Evolutionary conservation across 805 yeast species (phyloP), one percentile per base, ranked within the genome.

Genomic region (Wickerhamomyces xylosicus): DNA sequence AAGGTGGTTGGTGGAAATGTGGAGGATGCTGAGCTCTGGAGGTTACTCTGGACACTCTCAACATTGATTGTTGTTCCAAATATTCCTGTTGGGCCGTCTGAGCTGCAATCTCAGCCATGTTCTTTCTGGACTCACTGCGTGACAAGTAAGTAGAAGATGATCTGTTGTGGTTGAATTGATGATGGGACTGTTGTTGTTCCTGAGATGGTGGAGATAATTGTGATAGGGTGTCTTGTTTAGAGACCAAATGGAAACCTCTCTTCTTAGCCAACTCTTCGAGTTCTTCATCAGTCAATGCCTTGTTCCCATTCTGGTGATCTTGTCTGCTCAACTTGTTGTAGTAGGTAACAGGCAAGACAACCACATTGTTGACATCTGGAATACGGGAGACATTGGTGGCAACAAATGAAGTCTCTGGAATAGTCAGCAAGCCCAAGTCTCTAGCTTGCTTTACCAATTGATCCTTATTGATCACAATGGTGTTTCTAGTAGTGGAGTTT

Each of bases 301-400:
- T 66, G 35, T 69, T 74, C 36, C 72, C 54, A 19, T 65, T 61
- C 48, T 67, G 52, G 1, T 61, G 40, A 36, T 68, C 73, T 18
- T 61, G 66, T 40, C 71, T 67, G 21, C 72, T 53, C 44, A 82
- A 58, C 52, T 73, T 74, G 45, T 72, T 71, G 57, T 78, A 82
- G 53, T 80, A 80, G 2, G 77, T 66, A 5, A 69, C 62, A 5
- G 90, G 87, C 27, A 82, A 53, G 9, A 79, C 77, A 42, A 77
- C 79, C 27, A 79, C 77, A 44, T 73, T 71, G 4, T 63, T 57
- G 11, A 66, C 56, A 46, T 79, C 84, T 4, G 83, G 75, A 4
- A 58, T 58, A 46, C 71, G 65, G 8, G 73, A 69, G 29, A 70
- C 70, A 2, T 82, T 75, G 1, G 87, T 79, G 1, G 84, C 77